A percentile compares a stretch with the other conserved stretches of the same genome.
These are phyloP conservation scores for Pseudopithomyces maydicus DNA, from an alignment of 2,329 filamentous ascomycete genomes.

Conservation along the genomic window DNA sequence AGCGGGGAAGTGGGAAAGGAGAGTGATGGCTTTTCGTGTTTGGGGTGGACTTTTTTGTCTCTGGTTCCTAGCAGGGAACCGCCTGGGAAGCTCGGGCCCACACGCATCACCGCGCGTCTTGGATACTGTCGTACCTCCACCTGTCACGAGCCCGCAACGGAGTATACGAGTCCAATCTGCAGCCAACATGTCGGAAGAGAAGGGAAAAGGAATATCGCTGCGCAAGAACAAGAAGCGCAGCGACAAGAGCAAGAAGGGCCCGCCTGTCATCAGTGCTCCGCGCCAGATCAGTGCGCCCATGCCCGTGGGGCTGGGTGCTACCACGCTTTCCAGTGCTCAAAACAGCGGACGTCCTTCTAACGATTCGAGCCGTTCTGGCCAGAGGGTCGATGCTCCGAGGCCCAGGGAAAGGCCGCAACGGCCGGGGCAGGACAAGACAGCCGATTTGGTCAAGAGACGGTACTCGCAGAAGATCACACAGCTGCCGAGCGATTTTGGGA, in stretches of 20 bases:
- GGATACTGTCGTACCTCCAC: neutral
- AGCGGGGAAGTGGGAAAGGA: conserved; percentile 9
- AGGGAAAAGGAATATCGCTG: conserved; percentile 62
- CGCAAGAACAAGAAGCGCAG: conserved; percentile 69
- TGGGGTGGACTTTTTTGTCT: conserved; percentile 8
- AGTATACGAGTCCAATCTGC: conserved; percentile 8
- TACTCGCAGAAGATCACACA: conserved; percentile 94
- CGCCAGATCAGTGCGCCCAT: conserved; percentile 58
- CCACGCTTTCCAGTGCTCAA: conserved; percentile 39
- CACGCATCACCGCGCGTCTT: conserved; percentile 8
- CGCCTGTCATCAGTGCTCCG: conserved; percentile 55
- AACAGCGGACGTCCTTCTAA: conserved; percentile 38
- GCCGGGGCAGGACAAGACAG: conserved; percentile 56
- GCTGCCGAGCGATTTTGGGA: conserved; percentile 70
- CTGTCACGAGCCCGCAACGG: neutral
- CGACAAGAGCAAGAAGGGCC: conserved; percentile 58
- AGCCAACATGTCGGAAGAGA: conserved; percentile 54
- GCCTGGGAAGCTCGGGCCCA: conserved; percentile 32
- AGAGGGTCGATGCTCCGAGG: conserved; percentile 37
- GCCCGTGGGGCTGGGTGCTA: conserved; percentile 34
- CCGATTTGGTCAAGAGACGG: conserved; percentile 88
- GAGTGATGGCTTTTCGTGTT: conserved; percentile 21
- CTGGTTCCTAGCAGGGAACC: conserved; percentile 21
- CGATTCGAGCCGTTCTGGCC: conserved; percentile 43
- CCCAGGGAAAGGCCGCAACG: conserved; percentile 50